Base-by-base conservation (phyloP, 2,329 filamentous ascomycete genomes). In the Ilyonectria mors-panacis region DNA sequence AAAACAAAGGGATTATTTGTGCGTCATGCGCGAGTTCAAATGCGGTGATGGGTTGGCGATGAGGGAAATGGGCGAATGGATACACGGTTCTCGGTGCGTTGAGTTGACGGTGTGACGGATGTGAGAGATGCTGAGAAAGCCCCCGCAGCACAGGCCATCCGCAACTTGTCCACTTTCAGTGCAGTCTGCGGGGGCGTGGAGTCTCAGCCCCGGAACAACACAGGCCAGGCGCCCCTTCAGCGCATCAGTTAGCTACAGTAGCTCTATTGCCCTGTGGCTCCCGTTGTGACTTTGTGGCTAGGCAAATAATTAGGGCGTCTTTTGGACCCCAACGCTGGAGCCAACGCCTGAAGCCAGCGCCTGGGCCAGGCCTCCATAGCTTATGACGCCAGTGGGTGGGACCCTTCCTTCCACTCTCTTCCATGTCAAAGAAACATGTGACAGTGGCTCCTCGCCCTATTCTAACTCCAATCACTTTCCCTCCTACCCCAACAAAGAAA, bases 401-500 rank as follows among this genome's bases (percentile, higher is more conserved):
- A 33, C 44, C 48, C 33, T 47, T 30, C 35, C 45, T 63, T 64
- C 59, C 39, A 55, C 33, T 50, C 23, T 30, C 58, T 57, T 63
- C 62, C 50, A 54, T 55, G 47, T 59, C 61, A 39, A 47, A 39
- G 42, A 54, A 33, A 51, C 66, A 68, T 68, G 66, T 68, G 66
- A 68, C 62, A 68, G 65, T 57, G 57, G 62, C 57, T 47, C 60
- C 37, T 50, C 26, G n/a, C 50, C 51, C 47, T 33, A 21, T 39
- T 56, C 56, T 54, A n/a, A 28, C 33, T 50, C 26, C 23, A 28
- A 50, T 8, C 47, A 30, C 42, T 48, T 23, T 57, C 54, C 47
- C 44, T 35, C 23, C 26, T 58, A 53, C 62, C 63, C 63, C 63
- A 62, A 66, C 58, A 66, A 66, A 66, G 42, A 66, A 66, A 66